Base-by-base conservation (phyloP, 768 basidiomycete genomes). In the Suillus americanus region DNA sequence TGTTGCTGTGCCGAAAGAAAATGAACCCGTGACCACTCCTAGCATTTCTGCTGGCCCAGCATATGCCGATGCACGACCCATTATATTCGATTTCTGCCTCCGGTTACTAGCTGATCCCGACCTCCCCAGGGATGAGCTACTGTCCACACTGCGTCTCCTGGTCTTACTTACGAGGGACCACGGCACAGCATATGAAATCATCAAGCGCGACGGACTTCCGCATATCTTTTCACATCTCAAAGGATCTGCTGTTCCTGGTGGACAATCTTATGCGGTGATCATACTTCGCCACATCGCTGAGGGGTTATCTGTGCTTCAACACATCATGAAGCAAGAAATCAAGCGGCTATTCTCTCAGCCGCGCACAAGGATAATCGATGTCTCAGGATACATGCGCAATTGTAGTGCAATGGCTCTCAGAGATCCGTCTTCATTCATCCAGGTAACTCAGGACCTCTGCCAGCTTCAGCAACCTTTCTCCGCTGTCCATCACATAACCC, bases 221-320 rank as follows among this genome's bases (percentile, higher is more conserved):
- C 73, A 81, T 23, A 79, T 97, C 23, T 88, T 97, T 77, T 81
- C 83, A 62, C 85, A 89, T 37, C 80, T 95, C 68, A 85, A 86
- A 67, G 77, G 80, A 20, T 78, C 82, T 5, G 79, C 87, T 0
- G 82, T 88, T 18, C 75, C 81, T 35, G 89, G 90, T 23, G 90
- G 89, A 67, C 93, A 94, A 54, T 88, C 91, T 0, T 94, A 95
- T 74, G 85, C 95, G 62, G 88, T 89, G 48, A 91, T 90, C 70
- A 91, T 98, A 66, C 80, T 98, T n/a, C 90, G 97, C 8, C 97
- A 99, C 72, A 78, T 94, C 61, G 86, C 96, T 57, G 97, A 99
- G 77, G 93, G 95, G 67, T 70, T 81, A 2, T 72, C 78, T 3
- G 84, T 83, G 9, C 74, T 99, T 50, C 83, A 86, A 63, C 80